Evolutionary conservation across 2,329 filamentous ascomycete species (phyloP), one percentile per base, ranked within the genome.

Genomic region (Phyllosticta citribraziliensis): DNA sequence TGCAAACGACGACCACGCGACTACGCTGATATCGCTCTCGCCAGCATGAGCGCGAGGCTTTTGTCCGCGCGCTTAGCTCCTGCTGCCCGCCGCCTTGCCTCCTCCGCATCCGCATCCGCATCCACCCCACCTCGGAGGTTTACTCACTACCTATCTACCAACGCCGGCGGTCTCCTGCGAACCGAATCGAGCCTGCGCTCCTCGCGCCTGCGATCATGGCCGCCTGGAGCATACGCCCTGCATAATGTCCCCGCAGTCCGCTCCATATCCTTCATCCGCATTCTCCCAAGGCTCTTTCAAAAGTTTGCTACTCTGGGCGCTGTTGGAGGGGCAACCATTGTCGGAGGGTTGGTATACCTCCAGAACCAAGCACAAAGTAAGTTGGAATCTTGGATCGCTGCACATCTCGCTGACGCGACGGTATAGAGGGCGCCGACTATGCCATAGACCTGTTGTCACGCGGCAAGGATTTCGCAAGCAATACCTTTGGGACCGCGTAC

Each of bases 251-350:
- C 84, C 58, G 82, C 82, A 17, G 81, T 85, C 52, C 80, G 85
- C 58, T 80, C 81, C 59, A 84, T 87, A 56, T 87, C 84, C n/a
- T 88, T 88, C 69, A 79, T 80, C n/a, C 77, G 85, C 53, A 79
- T 81, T 12, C 78, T 99, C 33, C 95, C 95, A 1, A 93, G 90
- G 72, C 81, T 99, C 57, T 86, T 94, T n/a, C 76, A 94, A 70
- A 99, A 97, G 78, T 88, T 99, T 67, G 82, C 87, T 40, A 85
- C 91, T 61, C 80, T 96, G 60, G 94, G 94, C 20, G 94, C 94
- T 62, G 88, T 97, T 78, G 92, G 96, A 69, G 94, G 93, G 52
- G 91, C 91, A 52, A 83, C 92, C 55, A 89, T 91, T 70, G 84
- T 99, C 66, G 92, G 90, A 14, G 89, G 89, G 2, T 78, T 95